Conservation (phyloP, 2,329 filamentous ascomycete genomes). For the Nigrospora oryzae region DNA sequence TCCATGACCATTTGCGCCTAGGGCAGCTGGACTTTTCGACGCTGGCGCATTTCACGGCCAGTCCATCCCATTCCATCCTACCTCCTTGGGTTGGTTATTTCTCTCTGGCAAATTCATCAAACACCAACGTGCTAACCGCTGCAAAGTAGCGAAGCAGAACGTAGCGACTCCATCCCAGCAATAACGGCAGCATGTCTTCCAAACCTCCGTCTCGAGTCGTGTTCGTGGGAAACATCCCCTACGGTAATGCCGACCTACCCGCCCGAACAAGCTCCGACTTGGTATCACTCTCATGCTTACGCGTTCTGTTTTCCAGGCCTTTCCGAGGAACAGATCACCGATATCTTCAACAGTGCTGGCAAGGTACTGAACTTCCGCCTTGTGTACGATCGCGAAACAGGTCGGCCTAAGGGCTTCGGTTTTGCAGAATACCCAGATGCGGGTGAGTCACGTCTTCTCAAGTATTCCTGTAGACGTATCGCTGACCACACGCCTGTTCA, state of each 20-base stretch:
- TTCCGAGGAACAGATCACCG: slow-evolving; percentile 90
- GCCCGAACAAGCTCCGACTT: background rate
- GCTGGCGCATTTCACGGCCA: no score
- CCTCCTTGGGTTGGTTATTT: no score
- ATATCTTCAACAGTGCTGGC: slow-evolving; percentile 85
- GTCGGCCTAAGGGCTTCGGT: slow-evolving; percentile 90
- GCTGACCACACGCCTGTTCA: slow-evolving; percentile 14
- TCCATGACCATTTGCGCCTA: no score
- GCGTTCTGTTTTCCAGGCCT: slow-evolving; percentile 51
- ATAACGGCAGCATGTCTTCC: slow-evolving; percentile 49
- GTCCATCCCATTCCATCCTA: no score
- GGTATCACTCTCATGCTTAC: slow-evolving; percentile 3
- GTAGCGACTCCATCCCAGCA: background rate
- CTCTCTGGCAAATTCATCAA: no score
- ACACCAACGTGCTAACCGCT: no score
- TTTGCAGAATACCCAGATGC: slow-evolving; percentile 94
- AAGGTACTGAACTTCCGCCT: slow-evolving; percentile 87
- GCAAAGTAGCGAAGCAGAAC: no score
- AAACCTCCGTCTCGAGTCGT: slow-evolving; percentile 72
- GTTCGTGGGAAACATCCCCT: slow-evolving; percentile 82
- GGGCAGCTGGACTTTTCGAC: no score
- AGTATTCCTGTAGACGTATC: background rate
- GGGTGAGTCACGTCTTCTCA: slow-evolving; percentile 38
- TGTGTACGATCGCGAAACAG: slow-evolving; percentile 92
- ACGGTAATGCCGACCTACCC: slow-evolving; percentile 41